A percentile compares a stretch with the other conserved stretches of the same genome.
Conservation (phyloP, 257 asterid species). For the Cordia subcordata region DNA sequence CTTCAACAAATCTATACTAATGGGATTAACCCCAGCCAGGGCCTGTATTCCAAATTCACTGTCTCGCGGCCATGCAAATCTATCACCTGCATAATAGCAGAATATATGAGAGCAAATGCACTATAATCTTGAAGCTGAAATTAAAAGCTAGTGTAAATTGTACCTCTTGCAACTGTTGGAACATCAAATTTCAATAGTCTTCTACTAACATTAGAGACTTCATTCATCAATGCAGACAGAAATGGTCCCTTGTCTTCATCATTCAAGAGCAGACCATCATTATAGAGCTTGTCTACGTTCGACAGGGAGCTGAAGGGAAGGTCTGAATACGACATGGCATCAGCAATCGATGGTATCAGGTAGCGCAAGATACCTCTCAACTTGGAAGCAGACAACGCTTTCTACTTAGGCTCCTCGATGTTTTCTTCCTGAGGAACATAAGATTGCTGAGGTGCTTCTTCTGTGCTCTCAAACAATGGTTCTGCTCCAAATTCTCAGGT, state of each 20-base stretch:
- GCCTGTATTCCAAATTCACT: constrained; percentile 83
- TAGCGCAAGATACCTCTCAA: constrained; percentile 77
- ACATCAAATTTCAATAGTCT: constrained; percentile 67
- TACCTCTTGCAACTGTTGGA: no score
- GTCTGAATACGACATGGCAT: constrained; percentile 64
- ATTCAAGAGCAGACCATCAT: constrained; percentile 40
- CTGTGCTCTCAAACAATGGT: no score
- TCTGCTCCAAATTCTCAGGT: no score
- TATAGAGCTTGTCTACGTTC: constrained; percentile 69
- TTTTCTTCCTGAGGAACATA: constrained; percentile 93
- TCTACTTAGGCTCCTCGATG: constrained; percentile 78
- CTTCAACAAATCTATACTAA: constrained; percentile 62
- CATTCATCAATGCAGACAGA: constrained; percentile 28
- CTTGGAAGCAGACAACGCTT: constrained; percentile 67
- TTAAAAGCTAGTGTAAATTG: no score
- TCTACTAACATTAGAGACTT: constrained; percentile 52
- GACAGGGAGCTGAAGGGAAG: constrained; percentile 71
- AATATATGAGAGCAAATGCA: no score
- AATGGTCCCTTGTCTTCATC: constrained; percentile 31
- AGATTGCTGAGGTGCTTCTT: no score
- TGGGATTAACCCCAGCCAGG: constrained; percentile 84
- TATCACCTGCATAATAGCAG: constrained; percentile 72
- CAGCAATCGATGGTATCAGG: constrained; percentile 63
- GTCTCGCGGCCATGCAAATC: constrained; percentile 86
- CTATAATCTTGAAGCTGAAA: no score